phyloP scores from a whole-genome alignment of 129 eudicot genomes.

The Scalesia atractyloides region DNA sequence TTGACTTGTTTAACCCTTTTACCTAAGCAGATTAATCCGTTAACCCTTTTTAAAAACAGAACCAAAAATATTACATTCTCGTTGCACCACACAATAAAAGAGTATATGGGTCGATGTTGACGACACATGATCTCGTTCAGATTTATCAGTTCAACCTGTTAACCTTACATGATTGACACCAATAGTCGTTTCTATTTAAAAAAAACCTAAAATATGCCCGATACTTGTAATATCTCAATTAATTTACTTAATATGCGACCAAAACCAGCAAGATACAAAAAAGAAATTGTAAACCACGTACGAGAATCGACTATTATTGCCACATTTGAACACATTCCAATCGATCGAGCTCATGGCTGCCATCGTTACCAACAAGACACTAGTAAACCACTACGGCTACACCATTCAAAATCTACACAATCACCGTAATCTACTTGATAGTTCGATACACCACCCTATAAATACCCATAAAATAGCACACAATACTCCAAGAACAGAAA shows the following conservation, averaged over 20 bases:
- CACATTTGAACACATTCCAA: not conserved
- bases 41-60: no score
- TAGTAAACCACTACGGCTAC: not conserved
- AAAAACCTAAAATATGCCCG: not conserved
- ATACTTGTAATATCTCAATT: not conserved
- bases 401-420: not conserved
- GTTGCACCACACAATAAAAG: no score
- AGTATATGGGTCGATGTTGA: no score
- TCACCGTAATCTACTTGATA: slow-evolving; percentile 38
- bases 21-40: no score
- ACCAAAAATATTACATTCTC: no score
- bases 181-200: not conserved
- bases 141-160: not conserved
- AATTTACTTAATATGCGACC: not conserved
- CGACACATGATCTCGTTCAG: not conserved
- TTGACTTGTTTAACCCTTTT: no score
- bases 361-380: slow-evolving; percentile 1
- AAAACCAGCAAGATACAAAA: not conserved
- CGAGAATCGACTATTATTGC: slow-evolving; percentile 1
- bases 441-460: slow-evolving; percentile 40
- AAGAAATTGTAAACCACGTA: not conserved
- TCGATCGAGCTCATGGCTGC: not conserved
- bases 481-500: slow-evolving; percentile 61
- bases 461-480: slow-evolving; percentile 68
- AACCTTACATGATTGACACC: not conserved